Evolutionary conservation across 192 early-diverging fungal species (phyloP).

Genomic region (Gonapodya prolifera): DNA sequence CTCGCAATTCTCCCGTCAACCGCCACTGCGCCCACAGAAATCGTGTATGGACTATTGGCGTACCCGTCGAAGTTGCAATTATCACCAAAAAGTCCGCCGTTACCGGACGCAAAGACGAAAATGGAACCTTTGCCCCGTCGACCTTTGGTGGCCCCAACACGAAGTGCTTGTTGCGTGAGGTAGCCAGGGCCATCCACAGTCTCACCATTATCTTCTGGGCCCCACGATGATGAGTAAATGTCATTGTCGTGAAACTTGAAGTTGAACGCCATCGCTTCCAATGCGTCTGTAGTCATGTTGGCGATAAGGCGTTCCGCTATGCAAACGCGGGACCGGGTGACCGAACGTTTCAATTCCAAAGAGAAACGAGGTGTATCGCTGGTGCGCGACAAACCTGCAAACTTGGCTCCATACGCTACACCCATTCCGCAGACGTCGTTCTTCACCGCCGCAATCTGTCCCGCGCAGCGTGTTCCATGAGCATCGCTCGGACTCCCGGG

Average conservation of each 20-base stretch:
- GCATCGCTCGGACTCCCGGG: slow-evolving; percentile 64
- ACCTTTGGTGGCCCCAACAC: slow-evolving; percentile 75
- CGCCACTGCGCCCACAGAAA: slow-evolving; percentile 81
- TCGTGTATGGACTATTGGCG: slow-evolving; percentile 90
- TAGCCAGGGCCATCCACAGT: slow-evolving; percentile 72
- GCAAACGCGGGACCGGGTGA: neutral
- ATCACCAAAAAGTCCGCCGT: slow-evolving; percentile 65
- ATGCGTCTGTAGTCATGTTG: slow-evolving; percentile 61
- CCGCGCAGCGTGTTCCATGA: slow-evolving; percentile 96
- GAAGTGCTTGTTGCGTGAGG: slow-evolving; percentile 67
- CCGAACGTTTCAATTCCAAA: too few relatives aligned
- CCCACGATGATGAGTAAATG: slow-evolving; percentile 96
- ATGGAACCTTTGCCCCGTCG: slow-evolving; percentile 73
- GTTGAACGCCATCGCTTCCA: slow-evolving; percentile 85
- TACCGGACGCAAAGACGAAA: slow-evolving; percentile 90
- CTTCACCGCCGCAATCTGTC: slow-evolving; percentile 84
- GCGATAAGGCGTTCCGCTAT: neutral
- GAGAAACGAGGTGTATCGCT: too few relatives aligned
- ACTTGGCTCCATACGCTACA: slow-evolving; percentile 75
- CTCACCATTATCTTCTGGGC: slow-evolving; percentile 77
- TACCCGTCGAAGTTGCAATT: slow-evolving; percentile 98
- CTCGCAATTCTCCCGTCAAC: slow-evolving; percentile 56
- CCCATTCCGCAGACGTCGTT: slow-evolving; percentile 93
- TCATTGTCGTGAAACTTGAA: slow-evolving; percentile 77
- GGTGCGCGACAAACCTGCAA: slow-evolving; percentile 53